Evolutionary conservation across 768 basidiomycete genomes (phyloP).

Genomic region (Tricholoma hemisulphureum): DNA sequence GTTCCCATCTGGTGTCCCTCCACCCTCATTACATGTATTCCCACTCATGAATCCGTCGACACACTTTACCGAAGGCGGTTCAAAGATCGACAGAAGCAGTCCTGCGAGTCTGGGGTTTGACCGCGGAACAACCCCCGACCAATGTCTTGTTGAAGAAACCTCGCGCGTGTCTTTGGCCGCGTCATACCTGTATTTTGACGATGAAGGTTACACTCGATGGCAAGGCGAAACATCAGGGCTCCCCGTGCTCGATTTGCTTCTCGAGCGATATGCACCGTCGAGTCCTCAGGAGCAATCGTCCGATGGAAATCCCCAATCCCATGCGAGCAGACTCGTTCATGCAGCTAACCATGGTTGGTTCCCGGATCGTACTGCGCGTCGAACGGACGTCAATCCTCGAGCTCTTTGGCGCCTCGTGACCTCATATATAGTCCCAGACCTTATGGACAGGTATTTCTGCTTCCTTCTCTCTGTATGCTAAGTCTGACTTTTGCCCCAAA

Average conservation of each 20-base stretch:
- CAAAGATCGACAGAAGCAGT: conserved; percentile 1
- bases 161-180: conserved; percentile 67
- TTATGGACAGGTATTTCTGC: conserved; percentile 86
- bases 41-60: conserved; percentile 81
- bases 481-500: conserved; percentile 26
- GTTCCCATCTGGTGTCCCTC: conserved; percentile 60
- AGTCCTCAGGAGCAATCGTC: conserved; percentile 21
- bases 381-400: conserved; percentile 83
- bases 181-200: conserved; percentile 83
- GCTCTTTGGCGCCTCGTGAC: conserved; percentile 86
- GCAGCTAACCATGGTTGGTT: conserved; percentile 65
- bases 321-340: conserved; percentile 29
- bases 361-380: conserved; percentile 72
- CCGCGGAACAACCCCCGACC: conserved; percentile 33
- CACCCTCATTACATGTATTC: conserved; percentile 73
- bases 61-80: conserved; percentile 57
- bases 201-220: conserved; percentile 86
- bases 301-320: conserved; percentile 18
- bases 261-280: conserved; percentile 60
- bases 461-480: conserved; percentile 21
- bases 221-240: conserved; percentile 93
- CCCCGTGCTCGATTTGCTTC: conserved; percentile 80
- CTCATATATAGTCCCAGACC: conserved; percentile 79
- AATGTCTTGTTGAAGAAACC: conserved; percentile 54
- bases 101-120: not conserved